Percentiles rank a stretch among this genome's conserved stretches.
phyloP scores from a whole-genome alignment of 2,329 filamentous ascomycete species.

The Penicillium sp. region DNA sequence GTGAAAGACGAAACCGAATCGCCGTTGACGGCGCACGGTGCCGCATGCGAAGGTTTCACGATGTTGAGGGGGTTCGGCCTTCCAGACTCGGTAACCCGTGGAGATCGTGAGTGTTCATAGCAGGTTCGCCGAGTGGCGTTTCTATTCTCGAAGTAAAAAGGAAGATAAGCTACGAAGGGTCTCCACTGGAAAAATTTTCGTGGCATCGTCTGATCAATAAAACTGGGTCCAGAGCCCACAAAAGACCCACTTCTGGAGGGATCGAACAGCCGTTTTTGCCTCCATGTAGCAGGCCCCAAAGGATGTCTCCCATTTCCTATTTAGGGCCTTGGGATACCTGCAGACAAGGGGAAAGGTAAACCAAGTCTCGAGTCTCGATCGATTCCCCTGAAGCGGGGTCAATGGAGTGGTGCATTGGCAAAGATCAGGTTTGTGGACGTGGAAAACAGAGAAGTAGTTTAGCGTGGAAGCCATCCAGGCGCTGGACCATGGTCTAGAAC shows the following conservation, averaged over 20 bases:
- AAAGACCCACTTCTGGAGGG: neutral
- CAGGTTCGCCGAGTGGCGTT: constrained; percentile 14
- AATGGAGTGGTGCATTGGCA: neutral
- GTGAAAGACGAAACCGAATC: neutral
- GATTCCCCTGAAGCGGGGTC: neutral
- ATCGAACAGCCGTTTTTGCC: neutral
- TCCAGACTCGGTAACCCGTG: constrained; percentile 25
- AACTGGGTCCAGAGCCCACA: constrained; percentile 8
- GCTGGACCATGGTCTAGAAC: constrained; percentile 3
- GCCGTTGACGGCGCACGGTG: neutral
- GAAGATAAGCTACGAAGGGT: constrained; percentile 25
- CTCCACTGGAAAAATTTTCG: constrained; percentile 28
- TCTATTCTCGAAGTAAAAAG: constrained; percentile 12
- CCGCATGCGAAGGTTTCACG: neutral
- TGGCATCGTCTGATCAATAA: constrained; percentile 28
- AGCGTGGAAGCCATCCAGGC: neutral
- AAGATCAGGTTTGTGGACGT: neutral
- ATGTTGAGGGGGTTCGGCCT: constrained; percentile 24
- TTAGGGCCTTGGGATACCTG: too few relatives aligned
- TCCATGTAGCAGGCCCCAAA: neutral
- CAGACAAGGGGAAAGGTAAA: neutral
- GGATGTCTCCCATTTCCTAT: neutral
- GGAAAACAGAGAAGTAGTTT: neutral
- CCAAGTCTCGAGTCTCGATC: neutral
- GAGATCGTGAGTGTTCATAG: constrained; percentile 22